Base-by-base conservation (phyloP, 805 yeast genomes). In the Cyberlindnera nakhonratchasimensis region DNA sequence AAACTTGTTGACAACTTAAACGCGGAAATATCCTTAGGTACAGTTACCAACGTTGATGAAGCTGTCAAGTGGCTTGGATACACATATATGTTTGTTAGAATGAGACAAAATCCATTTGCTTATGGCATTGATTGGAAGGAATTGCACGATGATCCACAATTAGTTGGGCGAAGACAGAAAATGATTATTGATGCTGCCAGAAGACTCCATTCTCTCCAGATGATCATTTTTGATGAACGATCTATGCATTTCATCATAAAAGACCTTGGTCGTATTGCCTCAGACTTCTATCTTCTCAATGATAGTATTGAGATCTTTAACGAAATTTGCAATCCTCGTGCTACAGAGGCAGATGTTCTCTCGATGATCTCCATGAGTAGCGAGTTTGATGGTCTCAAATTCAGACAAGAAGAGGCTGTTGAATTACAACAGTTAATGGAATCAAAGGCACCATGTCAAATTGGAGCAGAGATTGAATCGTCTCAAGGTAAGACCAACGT, bases 11-110 rank as follows among this genome's bases (percentile, higher is more conserved):
- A 93, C 59, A 93, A 91, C 52, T 70, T 93, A 57, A 95, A 95
- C 62, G 99, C 99, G 0, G 99, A 93, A 61, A 88, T 95, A 18
- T 84, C 98, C 0, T 64, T 93, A 16, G 99, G 99, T 2, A 90
- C 95, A 0, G 98, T 93, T 2, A 88, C 98, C 1, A 90, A 83
- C 55, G 80, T 93, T 10, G 95, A 86, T 23, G 99, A 93, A 65
- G 99, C 90, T 43, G 84, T 93, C 1, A 87, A 82, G 50, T 93
- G 99, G 99, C 70, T 93, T n/a, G 98, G 99, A 4, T 93, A 95
- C 55, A 93, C 99, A 0, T 93, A 93, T 58, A 71, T 93, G 76
- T 82, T 78, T 66, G 97, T 91, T 3, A 70, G 99, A 44, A 93
- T 93, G 99, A 79, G 84, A 45, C 86, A 88, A 58, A 91, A 89